These are phyloP conservation scores for Rosa persica DNA, from an alignment of 306 rosid species.

Conservation along the genomic window DNA sequence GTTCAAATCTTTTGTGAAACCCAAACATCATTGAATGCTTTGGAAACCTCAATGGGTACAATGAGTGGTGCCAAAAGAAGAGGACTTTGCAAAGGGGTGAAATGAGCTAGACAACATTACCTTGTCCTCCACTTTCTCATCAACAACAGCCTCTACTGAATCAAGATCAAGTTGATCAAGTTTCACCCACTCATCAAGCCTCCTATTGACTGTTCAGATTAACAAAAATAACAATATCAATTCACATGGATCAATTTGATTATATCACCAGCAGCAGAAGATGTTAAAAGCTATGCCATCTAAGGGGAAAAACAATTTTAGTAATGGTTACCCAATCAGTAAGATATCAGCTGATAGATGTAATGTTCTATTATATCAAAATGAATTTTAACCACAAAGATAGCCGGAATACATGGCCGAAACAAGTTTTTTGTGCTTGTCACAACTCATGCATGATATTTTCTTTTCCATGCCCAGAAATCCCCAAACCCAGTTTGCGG, in stretches of 20 bases:
- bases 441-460: background rate
- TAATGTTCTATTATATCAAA: background rate
- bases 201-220: constrained; percentile 72
- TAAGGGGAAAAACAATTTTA: background rate
- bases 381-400: background rate
- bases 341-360: background rate
- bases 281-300: background rate
- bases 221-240: background rate
- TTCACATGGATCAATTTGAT: background rate
- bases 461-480: background rate
- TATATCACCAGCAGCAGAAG: background rate
- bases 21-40: background rate
- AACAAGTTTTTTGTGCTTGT: background rate
- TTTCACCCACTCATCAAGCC: constrained; percentile 99
- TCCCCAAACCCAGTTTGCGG: background rate
- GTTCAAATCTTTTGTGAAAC: background rate
- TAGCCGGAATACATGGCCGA: background rate
- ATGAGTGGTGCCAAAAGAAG: background rate
- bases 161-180: constrained; percentile 96
- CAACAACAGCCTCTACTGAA: constrained; percentile 92
- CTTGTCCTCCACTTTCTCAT: constrained; percentile 99
- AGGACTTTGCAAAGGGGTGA: background rate
- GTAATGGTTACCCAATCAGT: background rate
- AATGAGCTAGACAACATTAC: constrained; percentile 33
- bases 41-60: background rate